Evolutionary conservation across 176 grass and related monocot species (phyloP), one percentile per base, ranked within the genome.

Genomic region (Eragrostis curvula): DNA sequence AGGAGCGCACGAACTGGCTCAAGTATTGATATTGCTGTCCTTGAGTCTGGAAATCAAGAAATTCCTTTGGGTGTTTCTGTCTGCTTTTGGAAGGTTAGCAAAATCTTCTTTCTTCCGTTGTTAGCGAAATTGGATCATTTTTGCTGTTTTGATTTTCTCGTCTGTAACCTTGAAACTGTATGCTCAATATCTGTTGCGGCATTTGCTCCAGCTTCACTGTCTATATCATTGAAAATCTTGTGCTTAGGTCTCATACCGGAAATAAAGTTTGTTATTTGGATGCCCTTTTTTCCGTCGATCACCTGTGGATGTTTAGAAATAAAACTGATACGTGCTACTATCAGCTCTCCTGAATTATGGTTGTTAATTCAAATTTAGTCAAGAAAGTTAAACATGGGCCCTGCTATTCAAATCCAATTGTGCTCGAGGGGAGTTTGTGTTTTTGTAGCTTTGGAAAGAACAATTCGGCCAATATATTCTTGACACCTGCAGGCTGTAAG

Each of bases 401-500:
- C 36, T 63, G 56, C 55, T 78, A 78, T 70, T 0, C 15, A 57
- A 36, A 43, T 68, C 21, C 0, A 20, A 20, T 65, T 42, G 6
- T 53, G 56, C 32, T 52, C 14, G 7, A 66, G 32, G 2, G 4
- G 32, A 36, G n/a, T n/a, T 66, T 53, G 9, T 55, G 46, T 66
- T 29, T 14, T 32, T 74, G 32, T 55, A 15, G 11, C 36, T 58
- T 58, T 23, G 70, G 32, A 79, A 55, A 73, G 3, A 23, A n/a
- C 32, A 81, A 13, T 81, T 70, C 16, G 20, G 74, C 14, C 81
- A 74, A 87, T 23, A 41, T 58, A n/a, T 68, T 80, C 12, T 21
- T 80, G 13, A 64, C 76, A 53, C 77, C 24, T 85, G 51, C 79
- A 86, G 83, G 23, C 24, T 66, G 66, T 71, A 48, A 59, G 58